Evolutionary conservation across 225 moss, liverwort and hornwort genomes (phyloP).

Genomic region (Anthoceros angustus): DNA sequence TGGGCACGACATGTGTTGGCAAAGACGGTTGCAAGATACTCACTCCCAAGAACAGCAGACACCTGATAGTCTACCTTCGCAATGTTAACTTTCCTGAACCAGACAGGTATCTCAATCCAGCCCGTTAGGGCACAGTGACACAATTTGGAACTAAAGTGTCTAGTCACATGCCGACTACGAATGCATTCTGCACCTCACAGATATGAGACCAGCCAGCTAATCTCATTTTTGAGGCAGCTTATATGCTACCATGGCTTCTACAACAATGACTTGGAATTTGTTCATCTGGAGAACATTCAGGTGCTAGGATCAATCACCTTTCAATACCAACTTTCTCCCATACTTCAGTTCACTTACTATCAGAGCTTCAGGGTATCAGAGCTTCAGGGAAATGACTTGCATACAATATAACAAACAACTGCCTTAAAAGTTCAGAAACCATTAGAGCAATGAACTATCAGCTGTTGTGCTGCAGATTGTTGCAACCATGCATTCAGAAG

Average conservation of each 20-base stretch:
- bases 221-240: conserved; percentile 17
- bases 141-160: neutral
- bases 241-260: conserved; percentile 17
- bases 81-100: conserved; percentile 19
- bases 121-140: neutral
- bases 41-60: conserved; percentile 18
- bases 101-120: conserved; percentile 14
- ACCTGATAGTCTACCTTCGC: conserved; percentile 15
- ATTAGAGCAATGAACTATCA: neutral
- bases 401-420: too few species aligned
- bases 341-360: neutral
- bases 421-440: neutral
- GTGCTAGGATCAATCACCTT: neutral
- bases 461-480: conserved; percentile 9
- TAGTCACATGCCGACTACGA: neutral
- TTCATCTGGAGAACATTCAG: conserved; percentile 22
- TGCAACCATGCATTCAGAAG: conserved; percentile 14
- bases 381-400: too few species aligned
- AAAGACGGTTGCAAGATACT: conserved; percentile 14
- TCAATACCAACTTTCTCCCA: neutral
- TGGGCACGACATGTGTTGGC: conserved; percentile 9
- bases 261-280: conserved; percentile 14
- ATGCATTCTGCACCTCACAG: conserved; percentile 3
- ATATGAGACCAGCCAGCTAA: conserved; percentile 20
- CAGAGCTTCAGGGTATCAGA: too few species aligned